Base-by-base conservation (phyloP, 1,284 basidiomycete species). In the Leccinum pachyderme region DNA sequence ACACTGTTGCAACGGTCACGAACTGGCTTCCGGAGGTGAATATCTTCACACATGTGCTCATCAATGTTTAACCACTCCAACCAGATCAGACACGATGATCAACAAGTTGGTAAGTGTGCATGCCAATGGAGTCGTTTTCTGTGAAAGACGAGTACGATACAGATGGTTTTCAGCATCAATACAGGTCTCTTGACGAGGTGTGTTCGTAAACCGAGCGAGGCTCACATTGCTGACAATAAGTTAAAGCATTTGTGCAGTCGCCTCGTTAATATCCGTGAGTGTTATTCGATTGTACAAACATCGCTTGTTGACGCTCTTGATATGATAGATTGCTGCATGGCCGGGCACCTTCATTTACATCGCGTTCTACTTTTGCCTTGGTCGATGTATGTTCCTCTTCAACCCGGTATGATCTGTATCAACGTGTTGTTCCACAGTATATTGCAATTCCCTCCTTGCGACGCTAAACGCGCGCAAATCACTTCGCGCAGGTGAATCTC, bases 1-100 rank as follows among this genome's bases (percentile, higher is more conserved):
- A 68, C 60, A 0, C 68, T 85, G 49, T 73, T 87, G 27, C 79
- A 81, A 59, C 68, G 66, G 18, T 83, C 81, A 1, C 74, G 82
- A 28, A 85, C 83, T 11, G 82, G 83, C 9, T 83, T 84, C 69
- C 71, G 75, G 27, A 78, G 76, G 82, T 78, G 49, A 56, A 61
- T 61, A 46, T 18, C 13, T 37, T 31, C 7, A 35, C 3, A 1
- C 5, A 49, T 6, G 11, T 6, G 0, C 9, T 0, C 18, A 1
- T 4, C 24, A 3, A 7, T 2, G 22, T 45, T 47, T 62, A 31
- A 59, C 9, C 11, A 11, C 4, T n/a, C 15, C 33, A 25, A 2
- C 44, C 52, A 79, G 78, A 48, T 78, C 79, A 5, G 78, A 81
- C 54, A 75, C 66, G 0, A 74, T 82, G 63, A 78, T 82, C 52